Evolutionary conservation across 129 eudicot species (phyloP).

Genomic region (Ambrosia artemisiifolia): DNA sequence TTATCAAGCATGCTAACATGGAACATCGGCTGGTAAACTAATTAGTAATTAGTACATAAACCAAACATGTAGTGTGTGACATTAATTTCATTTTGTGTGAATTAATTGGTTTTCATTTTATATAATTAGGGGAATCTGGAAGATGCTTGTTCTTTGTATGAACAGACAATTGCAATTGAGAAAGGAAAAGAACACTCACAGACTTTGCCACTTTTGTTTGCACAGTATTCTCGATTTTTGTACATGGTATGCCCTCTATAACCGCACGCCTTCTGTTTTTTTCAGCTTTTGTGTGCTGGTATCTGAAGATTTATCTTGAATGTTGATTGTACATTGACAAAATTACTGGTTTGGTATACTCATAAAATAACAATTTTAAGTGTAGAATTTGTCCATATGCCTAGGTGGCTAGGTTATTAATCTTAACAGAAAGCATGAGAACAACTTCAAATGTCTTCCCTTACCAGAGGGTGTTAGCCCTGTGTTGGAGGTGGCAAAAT

Average conservation of each 20-base stretch:
- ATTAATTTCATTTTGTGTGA: slow-evolving; percentile 2
- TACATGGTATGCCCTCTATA: slow-evolving; percentile 57
- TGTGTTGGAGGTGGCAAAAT: not conserved
- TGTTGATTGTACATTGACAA: slow-evolving; percentile 1
- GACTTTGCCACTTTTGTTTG: slow-evolving; percentile 71
- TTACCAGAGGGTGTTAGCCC: not conserved
- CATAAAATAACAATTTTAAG: not conserved
- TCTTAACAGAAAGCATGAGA: not conserved
- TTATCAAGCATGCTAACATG: slow-evolving; percentile 95
- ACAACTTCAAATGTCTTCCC: not conserved
- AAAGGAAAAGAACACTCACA: slow-evolving; percentile 98
- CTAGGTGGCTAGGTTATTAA: not conserved
- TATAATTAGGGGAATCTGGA: slow-evolving; percentile 72
- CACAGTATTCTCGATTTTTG: slow-evolving; percentile 85
- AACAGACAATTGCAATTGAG: slow-evolving; percentile 91
- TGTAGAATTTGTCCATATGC: not conserved
- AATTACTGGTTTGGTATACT: not conserved
- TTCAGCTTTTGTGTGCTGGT: not conserved
- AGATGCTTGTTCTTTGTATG: slow-evolving; percentile 84
- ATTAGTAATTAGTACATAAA: not conserved
- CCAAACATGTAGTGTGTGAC: slow-evolving; percentile 1
- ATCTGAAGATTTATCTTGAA: slow-evolving; percentile 1
- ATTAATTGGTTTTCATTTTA: slow-evolving; percentile 6
- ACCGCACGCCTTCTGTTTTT: not conserved
- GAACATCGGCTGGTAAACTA: slow-evolving; percentile 81